These are phyloP conservation scores for Corymbia citriodora DNA, from an alignment of 441 rosid species.

Conservation along the genomic window DNA sequence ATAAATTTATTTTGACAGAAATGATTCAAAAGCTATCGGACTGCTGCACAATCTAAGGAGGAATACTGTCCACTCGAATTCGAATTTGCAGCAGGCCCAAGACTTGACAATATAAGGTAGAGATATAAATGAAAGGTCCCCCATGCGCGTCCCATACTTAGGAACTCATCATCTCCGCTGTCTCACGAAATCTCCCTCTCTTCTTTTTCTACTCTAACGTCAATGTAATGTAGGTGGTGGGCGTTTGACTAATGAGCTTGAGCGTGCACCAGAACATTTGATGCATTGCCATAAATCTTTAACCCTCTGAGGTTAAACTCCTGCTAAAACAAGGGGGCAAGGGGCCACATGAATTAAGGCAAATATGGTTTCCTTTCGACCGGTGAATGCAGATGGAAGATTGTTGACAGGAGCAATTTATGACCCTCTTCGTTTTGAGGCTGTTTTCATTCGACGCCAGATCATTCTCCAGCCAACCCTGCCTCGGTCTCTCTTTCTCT, in stretches of 20 bases:
- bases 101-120: background rate
- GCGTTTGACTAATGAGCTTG: constrained; percentile 9
- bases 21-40: background rate
- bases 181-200: constrained; percentile 8
- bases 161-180: constrained; percentile 23
- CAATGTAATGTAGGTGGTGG: background rate
- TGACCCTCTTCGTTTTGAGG: constrained; percentile 37
- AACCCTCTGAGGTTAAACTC: constrained; percentile 46
- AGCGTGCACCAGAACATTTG: background rate
- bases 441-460: constrained; percentile 69
- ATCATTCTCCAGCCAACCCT: constrained; percentile 59
- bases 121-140: constrained; percentile 2
- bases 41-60: background rate
- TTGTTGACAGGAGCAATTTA: constrained; percentile 51
- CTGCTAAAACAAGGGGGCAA: constrained; percentile 31
- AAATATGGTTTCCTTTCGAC: constrained; percentile 23
- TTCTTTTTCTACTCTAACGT: background rate
- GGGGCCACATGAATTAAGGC: constrained; percentile 65
- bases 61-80: background rate
- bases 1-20: background rate
- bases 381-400: constrained; percentile 37
- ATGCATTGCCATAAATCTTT: constrained; percentile 35
- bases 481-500: constrained; percentile 15
- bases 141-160: constrained; percentile 10
- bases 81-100: background rate